These are phyloP conservation scores for Globomyces sp. DNA, from an alignment of 371 early-diverging fungal species.

Conservation along the genomic window DNA sequence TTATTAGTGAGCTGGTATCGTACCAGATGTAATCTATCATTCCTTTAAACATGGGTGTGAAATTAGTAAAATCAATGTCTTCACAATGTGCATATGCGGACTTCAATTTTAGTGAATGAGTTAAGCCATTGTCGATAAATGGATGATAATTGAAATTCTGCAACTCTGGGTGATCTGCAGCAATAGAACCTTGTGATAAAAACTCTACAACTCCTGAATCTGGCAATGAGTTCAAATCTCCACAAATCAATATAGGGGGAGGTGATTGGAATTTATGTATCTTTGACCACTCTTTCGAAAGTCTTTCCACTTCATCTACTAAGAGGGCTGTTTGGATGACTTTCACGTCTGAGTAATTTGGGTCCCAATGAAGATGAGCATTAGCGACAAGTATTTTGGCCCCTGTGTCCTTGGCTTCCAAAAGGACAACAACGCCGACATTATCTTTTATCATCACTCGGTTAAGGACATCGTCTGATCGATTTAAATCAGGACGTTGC, in stretches of 20 bases:
- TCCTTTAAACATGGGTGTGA: conserved; percentile 86
- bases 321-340: conserved; percentile 96
- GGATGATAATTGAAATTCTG: conserved; percentile 76
- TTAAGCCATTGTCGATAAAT: conserved; percentile 80
- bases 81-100: conserved; percentile 80
- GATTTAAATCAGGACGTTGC: conserved; percentile 81
- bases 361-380: conserved; percentile 94
- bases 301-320: conserved; percentile 82
- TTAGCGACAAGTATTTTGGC: conserved; percentile 83
- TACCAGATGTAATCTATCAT: conserved; percentile 98
- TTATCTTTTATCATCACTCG: conserved; percentile 97
- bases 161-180: conserved; percentile 83
- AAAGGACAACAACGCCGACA: conserved; percentile 82
- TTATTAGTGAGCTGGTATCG: conserved; percentile 68
- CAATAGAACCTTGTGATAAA: conserved; percentile 54
- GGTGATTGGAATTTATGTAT: conserved; percentile 21
- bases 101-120: conserved; percentile 76
- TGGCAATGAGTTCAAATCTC: conserved; percentile 97
- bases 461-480: conserved; percentile 90
- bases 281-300: conserved; percentile 40
- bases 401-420: conserved; percentile 78
- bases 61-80: conserved; percentile 93
- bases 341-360: conserved; percentile 94
- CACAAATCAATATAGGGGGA: conserved; percentile 68
- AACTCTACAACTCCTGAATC: conserved; percentile 93